Evolutionary conservation across 208 protist species (phyloP), one percentile per base, ranked within the genome.

Genomic region (Crithidia thermophila): DNA sequence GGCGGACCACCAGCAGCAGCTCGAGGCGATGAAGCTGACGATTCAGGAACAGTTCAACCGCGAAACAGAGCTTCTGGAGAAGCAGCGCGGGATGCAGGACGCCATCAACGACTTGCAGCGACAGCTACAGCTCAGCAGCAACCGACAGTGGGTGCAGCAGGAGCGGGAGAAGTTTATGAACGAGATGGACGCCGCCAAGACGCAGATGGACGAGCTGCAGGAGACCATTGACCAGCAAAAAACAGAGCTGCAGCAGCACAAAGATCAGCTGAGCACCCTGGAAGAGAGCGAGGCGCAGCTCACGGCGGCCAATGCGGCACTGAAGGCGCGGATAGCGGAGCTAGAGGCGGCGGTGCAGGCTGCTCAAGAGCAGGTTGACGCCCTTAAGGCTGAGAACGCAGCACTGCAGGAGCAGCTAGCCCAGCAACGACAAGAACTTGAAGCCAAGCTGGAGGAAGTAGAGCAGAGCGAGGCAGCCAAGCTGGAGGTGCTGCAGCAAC

Each of bases 1-100:
- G 56, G 52, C 53, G 2, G 75, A 85, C 47, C 85, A 91, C 49
- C 85, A 85, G 18, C 81, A 91, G 62, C 85, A 91, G 45, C 73
- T 91, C 11, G 40, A 79, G 10, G 85, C 79, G 23, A 71, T 91
- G 56, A 87, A 87, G 55, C 52, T 79, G 18, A 87, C 85, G 10
- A 81, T 91, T 43, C 71, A 78, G 16, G 58, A 80, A 3, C 63
- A 84, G 31, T 82, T 72, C 67, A 74, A 82, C 46, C 53, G 69
- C n/a, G 84, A 90, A 51, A 75, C 58, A 16, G 58, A 75, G 28
- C 53, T 80, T 4, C 57, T 78, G 13, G 42, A 66, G 1, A 47
- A 81, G 72, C 79, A 80, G 37, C 70, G 67, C 6, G 13, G 59
- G 1, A 68, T 84, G 33, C 55, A 81, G 34, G 58, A 79, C n/a